Evolutionary conservation across 805 yeast species (phyloP), one percentile per base, ranked within the genome.

Genomic region (Huiozyma sinensis): DNA sequence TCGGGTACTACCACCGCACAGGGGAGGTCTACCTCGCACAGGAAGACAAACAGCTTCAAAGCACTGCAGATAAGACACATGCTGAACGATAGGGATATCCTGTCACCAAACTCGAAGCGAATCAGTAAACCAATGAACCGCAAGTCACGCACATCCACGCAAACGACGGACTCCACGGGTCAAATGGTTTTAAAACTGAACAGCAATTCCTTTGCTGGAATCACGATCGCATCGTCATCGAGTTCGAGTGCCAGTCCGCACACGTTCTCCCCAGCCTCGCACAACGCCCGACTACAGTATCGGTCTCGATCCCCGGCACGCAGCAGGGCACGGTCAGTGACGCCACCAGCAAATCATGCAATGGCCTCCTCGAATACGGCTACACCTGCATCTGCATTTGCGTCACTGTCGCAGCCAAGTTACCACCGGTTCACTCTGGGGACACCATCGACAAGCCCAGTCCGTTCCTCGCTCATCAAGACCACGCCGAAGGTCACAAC

Each of bases 41-140:
- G 57, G 46, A 63, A 63, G 43, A 60, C 64, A 3, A 61, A 62
- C 44, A 60, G 65, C 40, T 63, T 62, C 43, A 63, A 62, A 48
- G 66, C 66, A 2, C 47, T 61, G 43, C 62, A 62, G 47, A 39
- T 62, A 42, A 63, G 61, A 40, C 57, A 56, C 33, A 44, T 63
- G 39, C 46, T 63, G 33, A 55, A 54, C 32, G 52, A 56, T 40
- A 54, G 67, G 44, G 61, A 61, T 41, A 40, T 59, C 6, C 44
- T 62, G n/a, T 56, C 58, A 24, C 43, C 43, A 32, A 54, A 53
- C 34, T 55, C 63, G 3, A 52, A 50, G 40, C 33, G 33, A 31
- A 11, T 31, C 33, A 47, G 13, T 24, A 28, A 28, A 9, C 31
- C 33, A 24, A 38, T 9, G 9, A 27, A 6, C 17, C 27, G 24